Evolutionary conservation across 1,139 yeast genomes (phyloP).

Genomic region (Lodderomyces jiufengensis): DNA sequence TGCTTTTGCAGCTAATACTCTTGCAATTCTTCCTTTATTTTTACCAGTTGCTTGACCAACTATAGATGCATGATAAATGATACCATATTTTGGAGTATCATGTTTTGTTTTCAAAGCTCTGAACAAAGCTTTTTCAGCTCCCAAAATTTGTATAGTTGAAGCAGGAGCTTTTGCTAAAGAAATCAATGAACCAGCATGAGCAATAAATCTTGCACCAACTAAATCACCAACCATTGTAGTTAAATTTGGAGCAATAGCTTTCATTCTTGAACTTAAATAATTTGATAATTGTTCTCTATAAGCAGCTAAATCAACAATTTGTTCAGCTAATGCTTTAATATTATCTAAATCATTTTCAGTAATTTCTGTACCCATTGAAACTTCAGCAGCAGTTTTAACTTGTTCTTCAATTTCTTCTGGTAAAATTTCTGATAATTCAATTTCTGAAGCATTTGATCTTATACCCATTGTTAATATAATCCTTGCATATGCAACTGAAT

Average conservation of each 20-base stretch:
- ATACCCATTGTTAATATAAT: conserved; percentile 92
- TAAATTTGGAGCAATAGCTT: conserved; percentile 95
- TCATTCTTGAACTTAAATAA: conserved; percentile 92
- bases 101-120: conserved; percentile 98
- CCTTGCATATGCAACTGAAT: conserved; percentile 92
- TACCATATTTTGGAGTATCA: conserved; percentile 97
- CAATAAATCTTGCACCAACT: conserved; percentile 96
- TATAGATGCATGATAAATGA: conserved; percentile 93
- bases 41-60: conserved; percentile 95
- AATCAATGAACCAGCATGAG: conserved; percentile 97
- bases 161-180: conserved; percentile 98
- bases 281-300: conserved; percentile 86
- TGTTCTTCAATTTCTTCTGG: conserved; percentile 89
- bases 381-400: conserved; percentile 84
- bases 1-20: conserved; percentile 98
- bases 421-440: conserved; percentile 85
- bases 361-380: conserved; percentile 98
- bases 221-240: conserved; percentile 97
- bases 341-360: conserved; percentile 91
- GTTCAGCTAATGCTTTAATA: conserved; percentile 86
- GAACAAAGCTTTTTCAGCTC: conserved; percentile 98
- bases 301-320: conserved; percentile 89
- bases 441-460: conserved; percentile 84
- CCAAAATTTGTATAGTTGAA: conserved; percentile 95
- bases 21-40: conserved; percentile 98